These are phyloP conservation scores for Pichia sp. DNA, from an alignment of 1,139 yeast species.

Conservation along the genomic window DNA sequence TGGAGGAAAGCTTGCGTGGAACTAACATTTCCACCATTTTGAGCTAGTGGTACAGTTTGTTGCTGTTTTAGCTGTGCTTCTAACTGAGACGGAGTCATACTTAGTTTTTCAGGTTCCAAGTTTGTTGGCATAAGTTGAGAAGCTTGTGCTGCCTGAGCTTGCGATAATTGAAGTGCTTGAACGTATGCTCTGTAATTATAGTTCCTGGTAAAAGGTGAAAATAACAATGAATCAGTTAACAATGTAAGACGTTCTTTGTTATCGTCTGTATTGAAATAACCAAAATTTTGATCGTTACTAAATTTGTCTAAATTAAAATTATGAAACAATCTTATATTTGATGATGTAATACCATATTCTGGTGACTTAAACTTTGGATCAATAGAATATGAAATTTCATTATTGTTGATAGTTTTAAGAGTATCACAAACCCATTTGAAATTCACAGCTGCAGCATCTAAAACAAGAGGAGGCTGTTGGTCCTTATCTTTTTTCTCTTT, in stretches of 20 bases:
- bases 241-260: slow-evolving; percentile 20
- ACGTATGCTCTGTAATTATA: slow-evolving; percentile 22
- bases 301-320: slow-evolving; percentile 17
- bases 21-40: background rate
- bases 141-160: slow-evolving; percentile 34
- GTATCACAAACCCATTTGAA: slow-evolving; percentile 25
- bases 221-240: slow-evolving; percentile 27
- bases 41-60: slow-evolving; percentile 12
- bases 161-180: slow-evolving; percentile 13
- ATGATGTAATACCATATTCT: slow-evolving; percentile 4
- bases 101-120: slow-evolving; percentile 1
- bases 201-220: slow-evolving; percentile 38
- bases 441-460: slow-evolving; percentile 22
- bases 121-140: slow-evolving; percentile 24
- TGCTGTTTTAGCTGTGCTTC: slow-evolving; percentile 16
- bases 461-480: slow-evolving; percentile 19
- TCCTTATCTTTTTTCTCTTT: slow-evolving; percentile 30
- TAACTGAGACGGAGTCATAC: slow-evolving; percentile 7
- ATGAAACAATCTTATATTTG: slow-evolving; percentile 21
- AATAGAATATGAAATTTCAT: slow-evolving; percentile 21
- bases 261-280: slow-evolving; percentile 14
- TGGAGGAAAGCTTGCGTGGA: slow-evolving; percentile 23
- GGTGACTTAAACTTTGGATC: slow-evolving; percentile 20
- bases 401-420: slow-evolving; percentile 21
- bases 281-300: slow-evolving; percentile 14